These are phyloP conservation scores for Phytopythium kandeliae DNA, from an alignment of 352 stramenopile species.

Conservation along the genomic window DNA sequence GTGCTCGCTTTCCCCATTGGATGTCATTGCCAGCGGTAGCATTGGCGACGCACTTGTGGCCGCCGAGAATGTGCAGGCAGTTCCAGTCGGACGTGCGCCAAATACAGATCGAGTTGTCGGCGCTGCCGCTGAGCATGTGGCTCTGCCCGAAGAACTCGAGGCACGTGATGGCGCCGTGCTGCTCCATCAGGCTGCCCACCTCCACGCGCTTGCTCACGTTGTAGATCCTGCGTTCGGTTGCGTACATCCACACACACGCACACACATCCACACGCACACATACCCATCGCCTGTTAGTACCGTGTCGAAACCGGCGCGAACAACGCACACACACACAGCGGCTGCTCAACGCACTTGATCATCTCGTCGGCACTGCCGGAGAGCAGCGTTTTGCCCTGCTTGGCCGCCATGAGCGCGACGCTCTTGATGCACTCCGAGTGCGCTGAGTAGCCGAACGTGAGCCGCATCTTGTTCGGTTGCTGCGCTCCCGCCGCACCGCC, in stretches of 20 bases:
- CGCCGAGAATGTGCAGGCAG: constrained; percentile 84
- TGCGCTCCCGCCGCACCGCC: constrained; percentile 9
- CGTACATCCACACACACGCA: no score
- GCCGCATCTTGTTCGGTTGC: constrained; percentile 58
- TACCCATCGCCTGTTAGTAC: neutral
- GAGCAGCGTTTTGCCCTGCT: constrained; percentile 78
- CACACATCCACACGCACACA: no score
- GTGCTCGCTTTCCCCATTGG: neutral
- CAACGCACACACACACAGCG: no score
- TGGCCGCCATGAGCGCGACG: constrained; percentile 71
- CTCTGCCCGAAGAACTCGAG: constrained; percentile 85
- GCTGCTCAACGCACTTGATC: constrained; percentile 60
- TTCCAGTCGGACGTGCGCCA: constrained; percentile 90
- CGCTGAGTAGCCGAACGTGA: constrained; percentile 80
- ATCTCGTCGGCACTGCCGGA: constrained; percentile 82
- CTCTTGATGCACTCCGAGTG: constrained; percentile 86
- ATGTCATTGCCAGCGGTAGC: neutral
- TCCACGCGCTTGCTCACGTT: constrained; percentile 86
- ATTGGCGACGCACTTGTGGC: constrained; percentile 57
- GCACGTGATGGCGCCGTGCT: constrained; percentile 80
- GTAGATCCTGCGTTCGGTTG: constrained; percentile 71
- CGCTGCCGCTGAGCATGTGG: constrained; percentile 83
- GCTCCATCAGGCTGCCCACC: constrained; percentile 83
- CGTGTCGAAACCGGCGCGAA: neutral
- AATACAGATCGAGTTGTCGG: constrained; percentile 87